Evolutionary conservation across 1,284 basidiomycete genomes (phyloP), one percentile per base, ranked within the genome.

Genomic region (Athelia psychrophila): DNA sequence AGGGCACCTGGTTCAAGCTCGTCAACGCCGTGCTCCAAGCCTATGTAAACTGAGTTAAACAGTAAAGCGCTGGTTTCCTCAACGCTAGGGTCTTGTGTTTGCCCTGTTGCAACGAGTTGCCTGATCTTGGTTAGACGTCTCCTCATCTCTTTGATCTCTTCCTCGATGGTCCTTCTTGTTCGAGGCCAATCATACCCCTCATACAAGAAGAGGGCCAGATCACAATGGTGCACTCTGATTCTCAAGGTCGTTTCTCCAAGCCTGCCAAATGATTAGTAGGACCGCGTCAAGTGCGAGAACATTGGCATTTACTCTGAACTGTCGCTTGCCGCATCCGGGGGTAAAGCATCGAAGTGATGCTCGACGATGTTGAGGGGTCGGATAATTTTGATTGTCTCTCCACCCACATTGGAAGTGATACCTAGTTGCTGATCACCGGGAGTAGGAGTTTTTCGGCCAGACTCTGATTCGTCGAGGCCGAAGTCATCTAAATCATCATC

Each of bases 11-110:
- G 80, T 62, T 95, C 91, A 58, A 91, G 73, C 35, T 83, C 81
- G 50, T 88, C 86, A 9, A 82, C 70, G 52, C 88, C 87, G 61
- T 82, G 80, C 46, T 86, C 83, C 9, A 95, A 72, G 19, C 94
- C 94, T 51, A 97, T 86, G 62, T 95, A 93, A 22, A 98, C 82
- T 0, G 95, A 98, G 64, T 97, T 96, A 76, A 95, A 96, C 5
- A 98, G 78, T 10, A 89, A 78, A 2, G 92, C 75, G 54, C 84
- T 86, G 3, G 88, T 87, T 45, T 89, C 84, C 60, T 95, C 93
- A 19, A 89, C 77, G 45, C 78, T 82, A 23, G 91, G 84, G 60
- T 97, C 93, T 25, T 94, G 88, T 3, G 81, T 81, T 65, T 98
- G 96, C 2, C 96, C 97, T 42, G 78, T 88, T 0, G 95, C 93